Evolutionary conservation across 202 grass and related monocot genomes (phyloP).

Genomic region (Eragrostis tef): DNA sequence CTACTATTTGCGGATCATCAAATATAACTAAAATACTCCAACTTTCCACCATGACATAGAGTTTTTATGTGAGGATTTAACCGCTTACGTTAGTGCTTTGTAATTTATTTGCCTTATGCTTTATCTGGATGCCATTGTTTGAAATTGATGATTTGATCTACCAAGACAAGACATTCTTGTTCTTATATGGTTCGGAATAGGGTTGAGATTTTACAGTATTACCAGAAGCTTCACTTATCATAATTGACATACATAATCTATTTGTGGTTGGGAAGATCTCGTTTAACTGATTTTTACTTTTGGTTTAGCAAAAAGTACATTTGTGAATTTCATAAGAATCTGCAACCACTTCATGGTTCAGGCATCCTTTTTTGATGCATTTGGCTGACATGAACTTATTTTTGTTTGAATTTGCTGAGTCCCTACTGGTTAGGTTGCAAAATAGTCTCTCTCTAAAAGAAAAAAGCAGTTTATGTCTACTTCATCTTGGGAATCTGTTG

Average conservation of each 20-base stretch:
- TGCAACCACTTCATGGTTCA: slow-evolving; percentile 1
- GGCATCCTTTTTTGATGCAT: neutral
- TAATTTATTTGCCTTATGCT: slow-evolving; percentile 4
- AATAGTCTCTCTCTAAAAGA: neutral
- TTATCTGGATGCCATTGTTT: neutral
- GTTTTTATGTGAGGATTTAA: neutral
- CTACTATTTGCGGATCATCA: neutral
- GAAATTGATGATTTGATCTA: neutral
- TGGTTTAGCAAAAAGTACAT: neutral
- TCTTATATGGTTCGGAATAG: neutral
- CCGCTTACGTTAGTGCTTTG: neutral
- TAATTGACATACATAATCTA: neutral
- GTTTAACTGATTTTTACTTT: slow-evolving; percentile 1
- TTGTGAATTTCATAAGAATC: neutral
- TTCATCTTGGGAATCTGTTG: slow-evolving; percentile 3
- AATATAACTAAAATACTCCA: slow-evolving; percentile 1
- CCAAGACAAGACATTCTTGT: slow-evolving; percentile 3
- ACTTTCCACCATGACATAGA: neutral
- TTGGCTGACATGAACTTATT: neutral
- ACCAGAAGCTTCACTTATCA: neutral
- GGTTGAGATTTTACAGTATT: neutral
- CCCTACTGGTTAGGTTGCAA: neutral
- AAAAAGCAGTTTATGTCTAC: neutral
- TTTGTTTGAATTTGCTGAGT: neutral
- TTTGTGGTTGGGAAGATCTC: neutral